These are phyloP conservation scores for Leptomonas pyrrhocoris DNA, from an alignment of 208 protist species.

Conservation along the genomic window DNA sequence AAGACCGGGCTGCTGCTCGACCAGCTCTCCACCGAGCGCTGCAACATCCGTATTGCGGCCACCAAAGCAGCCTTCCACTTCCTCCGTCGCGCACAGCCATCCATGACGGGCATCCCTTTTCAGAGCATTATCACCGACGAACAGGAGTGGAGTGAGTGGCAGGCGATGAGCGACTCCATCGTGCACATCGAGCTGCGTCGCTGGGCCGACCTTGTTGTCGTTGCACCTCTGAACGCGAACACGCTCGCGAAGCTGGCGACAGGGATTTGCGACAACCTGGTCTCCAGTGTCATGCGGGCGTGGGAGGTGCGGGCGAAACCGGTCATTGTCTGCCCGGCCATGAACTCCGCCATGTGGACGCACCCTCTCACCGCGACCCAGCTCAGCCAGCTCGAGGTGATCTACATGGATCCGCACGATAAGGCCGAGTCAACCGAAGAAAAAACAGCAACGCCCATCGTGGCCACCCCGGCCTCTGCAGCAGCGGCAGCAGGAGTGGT, in stretches of 20 bases:
- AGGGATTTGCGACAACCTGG: conserved; percentile 95
- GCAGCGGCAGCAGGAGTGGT: background rate
- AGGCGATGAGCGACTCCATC: conserved; percentile 87
- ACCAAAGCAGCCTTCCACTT: conserved; percentile 85
- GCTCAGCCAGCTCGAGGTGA: conserved; percentile 53
- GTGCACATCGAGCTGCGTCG: conserved; percentile 93
- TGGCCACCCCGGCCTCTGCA: background rate
- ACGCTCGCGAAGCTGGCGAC: conserved; percentile 95
- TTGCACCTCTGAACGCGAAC: conserved; percentile 97
- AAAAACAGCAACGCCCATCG: background rate
- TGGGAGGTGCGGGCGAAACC: conserved; percentile 93
- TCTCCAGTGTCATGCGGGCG: conserved; percentile 95
- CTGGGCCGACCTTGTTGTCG: conserved; percentile 96
- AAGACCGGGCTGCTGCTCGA: conserved; percentile 87
- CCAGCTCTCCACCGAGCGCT: conserved; percentile 64
- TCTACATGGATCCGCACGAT: conserved; percentile 42
- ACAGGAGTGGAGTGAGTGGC: conserved; percentile 83
- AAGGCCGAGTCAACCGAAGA: background rate
- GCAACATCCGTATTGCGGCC: conserved; percentile 82
- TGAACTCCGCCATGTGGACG: conserved; percentile 99
- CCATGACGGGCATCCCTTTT: conserved; percentile 61
- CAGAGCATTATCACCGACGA: conserved; percentile 86
- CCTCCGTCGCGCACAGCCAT: conserved; percentile 65
- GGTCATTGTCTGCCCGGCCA: conserved; percentile 96
- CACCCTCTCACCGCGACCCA: conserved; percentile 93